Conservation (phyloP, 73 alveolate genomes). For the Halteria grandinella region DNA sequence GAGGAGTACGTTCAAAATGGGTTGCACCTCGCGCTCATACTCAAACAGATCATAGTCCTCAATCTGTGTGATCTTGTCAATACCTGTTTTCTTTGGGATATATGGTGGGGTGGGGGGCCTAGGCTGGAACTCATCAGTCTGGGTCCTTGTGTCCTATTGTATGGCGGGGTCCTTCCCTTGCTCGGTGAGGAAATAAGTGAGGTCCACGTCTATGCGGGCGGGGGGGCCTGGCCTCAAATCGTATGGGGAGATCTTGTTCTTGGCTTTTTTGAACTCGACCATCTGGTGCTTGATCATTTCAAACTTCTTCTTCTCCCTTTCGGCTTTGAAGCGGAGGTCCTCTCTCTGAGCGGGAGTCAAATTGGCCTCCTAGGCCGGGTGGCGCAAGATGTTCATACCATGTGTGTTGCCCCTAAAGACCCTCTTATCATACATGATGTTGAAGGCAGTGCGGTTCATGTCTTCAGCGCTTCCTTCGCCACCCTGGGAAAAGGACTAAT, state of each 20-base stretch:
- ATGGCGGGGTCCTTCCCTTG: constrained; percentile 68
- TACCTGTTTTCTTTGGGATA: constrained; percentile 97
- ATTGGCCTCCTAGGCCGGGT: too few relatives aligned
- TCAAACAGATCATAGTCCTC: constrained; percentile 96
- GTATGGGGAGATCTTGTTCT: constrained; percentile 79
- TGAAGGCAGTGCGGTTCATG: too few relatives aligned
- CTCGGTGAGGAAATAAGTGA: constrained; percentile 87
- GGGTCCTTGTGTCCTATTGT: constrained; percentile 75
- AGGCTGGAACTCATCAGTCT: constrained; percentile 93
- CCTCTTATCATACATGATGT: constrained; percentile 83
- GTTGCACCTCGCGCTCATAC: constrained; percentile 96
- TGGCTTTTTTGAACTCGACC: constrained; percentile 75
- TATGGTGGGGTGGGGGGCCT: constrained; percentile 95
- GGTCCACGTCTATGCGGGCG: constrained; percentile 89
- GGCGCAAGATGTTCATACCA: constrained; percentile 56
- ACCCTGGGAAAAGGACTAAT: too few relatives aligned
- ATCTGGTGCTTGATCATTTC: constrained; percentile 70
- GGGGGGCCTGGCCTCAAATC: constrained; percentile 92
- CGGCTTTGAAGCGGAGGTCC: constrained; percentile 59
- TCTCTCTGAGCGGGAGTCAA: constrained; percentile 71
- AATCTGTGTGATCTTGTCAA: constrained; percentile 95
- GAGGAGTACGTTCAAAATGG: constrained; percentile 93
- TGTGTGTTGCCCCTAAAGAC: constrained; percentile 89
- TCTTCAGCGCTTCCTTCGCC: too few relatives aligned
- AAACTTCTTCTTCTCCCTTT: constrained; percentile 69